phyloP scores from a whole-genome alignment of 140 eudicot genomes.

The Ambrosia hybrid region DNA sequence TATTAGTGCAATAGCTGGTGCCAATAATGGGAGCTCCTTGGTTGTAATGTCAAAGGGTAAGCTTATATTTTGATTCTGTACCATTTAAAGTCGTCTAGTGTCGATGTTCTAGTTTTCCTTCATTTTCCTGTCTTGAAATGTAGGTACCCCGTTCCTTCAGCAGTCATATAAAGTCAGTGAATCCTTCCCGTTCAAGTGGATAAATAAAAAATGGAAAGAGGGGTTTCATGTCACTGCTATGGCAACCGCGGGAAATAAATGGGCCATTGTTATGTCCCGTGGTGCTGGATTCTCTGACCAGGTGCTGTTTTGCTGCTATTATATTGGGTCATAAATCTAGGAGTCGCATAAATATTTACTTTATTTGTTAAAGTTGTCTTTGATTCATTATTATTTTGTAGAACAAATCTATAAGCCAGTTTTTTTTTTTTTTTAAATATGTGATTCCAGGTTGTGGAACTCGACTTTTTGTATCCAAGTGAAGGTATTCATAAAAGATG shows the following conservation, averaged over 20 bases:
- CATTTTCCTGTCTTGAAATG: not conserved
- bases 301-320: too few relatives aligned
- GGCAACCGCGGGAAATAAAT: constrained; percentile 88
- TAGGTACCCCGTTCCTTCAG: constrained; percentile 70
- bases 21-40: constrained; percentile 70
- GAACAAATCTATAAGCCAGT: not conserved
- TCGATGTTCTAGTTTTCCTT: not conserved
- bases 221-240: constrained; percentile 85
- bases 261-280: constrained; percentile 95
- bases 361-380: too few relatives aligned
- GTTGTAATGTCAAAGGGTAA: constrained; percentile 89
- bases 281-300: constrained; percentile 86
- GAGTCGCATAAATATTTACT: too few relatives aligned
- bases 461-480: constrained; percentile 89
- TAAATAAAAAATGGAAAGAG: constrained; percentile 89
- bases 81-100: not conserved
- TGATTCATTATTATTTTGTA: not conserved
- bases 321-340: too few relatives aligned
- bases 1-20: constrained; percentile 83
- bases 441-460: constrained; percentile 60
- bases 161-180: constrained; percentile 95
- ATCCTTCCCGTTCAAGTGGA: constrained; percentile 87
- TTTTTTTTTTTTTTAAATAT: too few relatives aligned
- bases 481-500: constrained; percentile 93
- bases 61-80: not conserved